These are phyloP conservation scores for Bryopsis sp. DNA, from an alignment of 139 green algal genomes.

Conservation along the genomic window DNA sequence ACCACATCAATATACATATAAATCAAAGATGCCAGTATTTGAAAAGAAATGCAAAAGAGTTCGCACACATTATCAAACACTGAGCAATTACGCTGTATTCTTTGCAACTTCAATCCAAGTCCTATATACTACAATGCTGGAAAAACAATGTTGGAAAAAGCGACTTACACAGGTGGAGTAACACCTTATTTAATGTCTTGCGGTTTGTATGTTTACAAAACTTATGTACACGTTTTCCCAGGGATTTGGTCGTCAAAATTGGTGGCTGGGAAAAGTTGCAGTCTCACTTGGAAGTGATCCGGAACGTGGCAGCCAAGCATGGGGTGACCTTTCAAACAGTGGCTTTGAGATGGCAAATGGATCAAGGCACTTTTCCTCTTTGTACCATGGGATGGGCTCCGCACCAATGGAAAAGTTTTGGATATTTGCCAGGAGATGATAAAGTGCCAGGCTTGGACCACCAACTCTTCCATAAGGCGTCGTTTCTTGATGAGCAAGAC, in stretches of 20 bases:
- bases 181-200: too few relatives aligned
- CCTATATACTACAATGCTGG: too few relatives aligned
- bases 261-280: background rate
- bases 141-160: too few relatives aligned
- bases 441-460: background rate
- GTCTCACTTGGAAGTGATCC: background rate
- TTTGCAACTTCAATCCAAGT: too few relatives aligned
- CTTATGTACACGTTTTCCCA: too few relatives aligned
- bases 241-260: background rate
- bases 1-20: too few relatives aligned
- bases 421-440: background rate
- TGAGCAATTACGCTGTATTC: too few relatives aligned
- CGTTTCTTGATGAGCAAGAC: conserved; percentile 1
- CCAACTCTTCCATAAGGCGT: background rate
- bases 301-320: background rate
- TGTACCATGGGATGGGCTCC: background rate
- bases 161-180: too few relatives aligned
- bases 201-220: too few relatives aligned
- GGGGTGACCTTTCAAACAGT: background rate
- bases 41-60: too few relatives aligned
- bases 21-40: too few relatives aligned
- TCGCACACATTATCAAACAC: too few relatives aligned
- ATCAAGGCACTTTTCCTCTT: background rate
- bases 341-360: background rate
- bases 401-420: background rate